phyloP scores from a whole-genome alignment of 306 rosid species.

The Hylodesmum podocarpum region DNA sequence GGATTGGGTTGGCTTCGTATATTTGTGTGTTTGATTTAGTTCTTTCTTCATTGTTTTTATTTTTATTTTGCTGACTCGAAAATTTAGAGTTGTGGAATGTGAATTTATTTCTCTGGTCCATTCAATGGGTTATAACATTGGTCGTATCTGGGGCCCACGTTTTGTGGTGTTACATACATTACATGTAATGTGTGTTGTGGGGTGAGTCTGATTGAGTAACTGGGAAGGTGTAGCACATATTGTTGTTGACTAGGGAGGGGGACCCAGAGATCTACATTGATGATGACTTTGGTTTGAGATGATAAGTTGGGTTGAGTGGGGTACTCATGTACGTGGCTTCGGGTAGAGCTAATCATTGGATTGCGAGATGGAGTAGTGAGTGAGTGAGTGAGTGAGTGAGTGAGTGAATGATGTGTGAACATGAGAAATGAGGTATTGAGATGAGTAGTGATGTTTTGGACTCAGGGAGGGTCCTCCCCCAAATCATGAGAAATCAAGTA shows the following conservation, averaged over 20 bases:
- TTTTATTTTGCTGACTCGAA: neutral
- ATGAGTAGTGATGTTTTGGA: constrained; percentile 26
- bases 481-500: constrained; percentile 22
- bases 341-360: constrained; percentile 1
- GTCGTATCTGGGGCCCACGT: constrained; percentile 34
- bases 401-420: neutral
- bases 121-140: constrained; percentile 29
- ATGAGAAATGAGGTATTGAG: constrained; percentile 18
- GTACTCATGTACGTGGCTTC: neutral
- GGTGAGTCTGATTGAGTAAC: constrained; percentile 18
- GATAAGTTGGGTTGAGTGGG: neutral
- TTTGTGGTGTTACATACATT: neutral
- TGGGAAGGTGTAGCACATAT: neutral
- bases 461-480: constrained; percentile 32
- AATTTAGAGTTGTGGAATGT: neutral
- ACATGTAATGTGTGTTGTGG: neutral
- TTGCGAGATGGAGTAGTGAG: too few species aligned
- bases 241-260: constrained; percentile 8
- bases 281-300: neutral
- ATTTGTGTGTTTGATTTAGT: constrained; percentile 7
- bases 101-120: constrained; percentile 30
- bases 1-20: constrained; percentile 39
- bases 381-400: too few species aligned
- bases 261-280: constrained; percentile 29
- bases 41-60: neutral